Evolutionary conservation across 2,329 filamentous ascomycete genomes (phyloP), one percentile per base, ranked within the genome.

Genomic region (Xylaria sp.): DNA sequence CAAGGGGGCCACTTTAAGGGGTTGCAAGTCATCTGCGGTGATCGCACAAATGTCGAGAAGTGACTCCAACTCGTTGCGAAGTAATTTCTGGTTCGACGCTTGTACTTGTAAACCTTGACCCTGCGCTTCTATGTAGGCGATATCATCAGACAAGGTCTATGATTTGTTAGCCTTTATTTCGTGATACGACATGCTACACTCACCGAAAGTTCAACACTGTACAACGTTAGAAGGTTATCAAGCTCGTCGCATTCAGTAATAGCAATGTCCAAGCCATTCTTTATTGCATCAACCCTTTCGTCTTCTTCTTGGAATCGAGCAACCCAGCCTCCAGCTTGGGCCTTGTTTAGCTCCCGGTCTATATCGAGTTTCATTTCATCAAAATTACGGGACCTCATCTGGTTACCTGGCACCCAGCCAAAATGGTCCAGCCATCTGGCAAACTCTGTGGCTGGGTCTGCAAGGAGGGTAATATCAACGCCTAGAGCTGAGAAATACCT

Each of bases 21-120:
- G 89, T 60, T 91, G 89, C 18, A 99, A 86, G 70, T 95, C 90
- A 46, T 88, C 83, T 0, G 87, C 83, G 4, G 93, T 94, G 65
- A 98, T 97, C 12, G 94, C 94, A 63, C 97, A 94, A 0, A 93
- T 97, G 72, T 94, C 90, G 28, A 99, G 86, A n/a, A 98, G 84
- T 39, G 91, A 92, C 78, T 97, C 90, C 1, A 99, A 86, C 79
- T 99, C 96, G 70, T 91, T 93, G 79, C 95, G 93, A 55, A 99
- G 86, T 32, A 97, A 86, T 79, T 97, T 97, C 78, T 99, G 96
- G 75, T 99, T 99, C 46, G 96, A 93, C 23, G 95, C 95, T 80
- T 98, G 96, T 7, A 99, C 95, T 76, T 99, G 96, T 55, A 99
- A 83, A 83, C 96, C 96, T 81, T 99, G 95, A 7, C 93, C 94